phyloP scores from a whole-genome alignment of 768 basidiomycete species.

The Calocybe indica region DNA sequence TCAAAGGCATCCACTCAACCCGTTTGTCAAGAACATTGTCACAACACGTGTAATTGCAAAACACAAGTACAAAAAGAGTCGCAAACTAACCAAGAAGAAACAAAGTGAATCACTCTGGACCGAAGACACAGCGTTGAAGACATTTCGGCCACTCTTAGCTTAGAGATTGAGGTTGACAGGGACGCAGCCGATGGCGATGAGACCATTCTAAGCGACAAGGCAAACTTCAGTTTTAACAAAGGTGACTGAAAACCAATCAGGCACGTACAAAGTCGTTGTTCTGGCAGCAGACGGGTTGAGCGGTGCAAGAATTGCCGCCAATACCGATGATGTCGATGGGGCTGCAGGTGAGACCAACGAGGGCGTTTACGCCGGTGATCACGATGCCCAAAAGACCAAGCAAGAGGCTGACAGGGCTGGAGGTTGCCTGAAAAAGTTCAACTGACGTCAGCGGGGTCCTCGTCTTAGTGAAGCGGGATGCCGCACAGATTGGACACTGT shows the following conservation, averaged over 20 bases:
- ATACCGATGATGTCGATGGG: conserved; percentile 5
- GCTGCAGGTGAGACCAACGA: conserved; percentile 5
- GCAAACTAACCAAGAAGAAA: no score
- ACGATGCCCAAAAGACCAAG: conserved; percentile 8
- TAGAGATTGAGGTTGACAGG: conserved; percentile 11
- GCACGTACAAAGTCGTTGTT: conserved; percentile 13
- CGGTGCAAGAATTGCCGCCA: conserved; percentile 8
- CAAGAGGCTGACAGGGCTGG: not conserved
- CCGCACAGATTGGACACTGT: conserved; percentile 7
- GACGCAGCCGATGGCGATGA: conserved; percentile 11
- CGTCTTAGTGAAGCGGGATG: no score
- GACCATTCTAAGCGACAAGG: conserved; percentile 4
- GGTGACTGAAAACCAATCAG: no score
- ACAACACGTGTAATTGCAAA: no score
- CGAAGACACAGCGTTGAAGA: no score
- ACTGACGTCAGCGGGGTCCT: no score
- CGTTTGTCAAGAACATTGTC: no score
- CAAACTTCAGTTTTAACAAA: not conserved
- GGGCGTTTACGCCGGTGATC: not conserved
- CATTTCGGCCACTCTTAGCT: not conserved
- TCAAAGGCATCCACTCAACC: no score
- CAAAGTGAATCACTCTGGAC: no score
- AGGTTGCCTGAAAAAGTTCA: not conserved
- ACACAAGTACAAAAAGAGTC: no score
- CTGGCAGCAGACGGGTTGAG: conserved; percentile 13